A percentile compares a stretch with the other conserved stretches of the same genome.
Evolutionary conservation across 805 yeast species (phyloP).

Genomic region (Barnettozyma vustinii): DNA sequence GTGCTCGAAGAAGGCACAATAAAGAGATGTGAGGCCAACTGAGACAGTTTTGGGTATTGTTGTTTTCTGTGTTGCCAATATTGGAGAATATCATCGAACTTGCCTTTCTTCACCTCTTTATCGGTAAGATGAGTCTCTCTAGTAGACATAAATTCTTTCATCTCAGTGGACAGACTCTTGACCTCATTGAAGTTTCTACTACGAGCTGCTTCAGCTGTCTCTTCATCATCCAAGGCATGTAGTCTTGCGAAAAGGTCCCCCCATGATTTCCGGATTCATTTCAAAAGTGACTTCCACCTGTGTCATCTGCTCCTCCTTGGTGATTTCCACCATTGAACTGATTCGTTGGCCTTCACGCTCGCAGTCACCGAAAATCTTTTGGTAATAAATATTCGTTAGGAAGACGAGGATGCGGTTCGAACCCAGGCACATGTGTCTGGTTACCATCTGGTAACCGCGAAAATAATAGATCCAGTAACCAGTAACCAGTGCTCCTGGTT

Average conservation of each 20-base stretch:
- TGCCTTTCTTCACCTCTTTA: background rate
- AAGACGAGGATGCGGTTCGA: background rate
- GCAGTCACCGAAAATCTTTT: background rate
- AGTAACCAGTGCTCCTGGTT: background rate
- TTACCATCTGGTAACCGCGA: background rate
- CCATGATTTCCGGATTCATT: background rate
- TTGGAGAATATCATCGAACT: background rate
- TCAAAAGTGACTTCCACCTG: background rate
- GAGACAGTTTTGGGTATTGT: background rate
- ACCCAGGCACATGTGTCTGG: background rate
- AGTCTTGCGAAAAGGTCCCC: background rate
- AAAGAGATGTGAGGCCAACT: background rate
- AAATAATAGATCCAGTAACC: background rate
- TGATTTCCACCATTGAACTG: background rate
- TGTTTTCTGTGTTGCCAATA: background rate
- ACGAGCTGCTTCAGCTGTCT: background rate
- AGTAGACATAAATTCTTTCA: background rate
- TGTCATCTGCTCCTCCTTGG: background rate
- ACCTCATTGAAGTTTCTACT: background rate
- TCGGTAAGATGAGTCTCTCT: background rate
- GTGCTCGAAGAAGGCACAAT: background rate
- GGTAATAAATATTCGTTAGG: background rate
- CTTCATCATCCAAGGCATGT: background rate
- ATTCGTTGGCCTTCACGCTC: background rate
- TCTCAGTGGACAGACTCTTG: background rate